Evolutionary conservation across 352 stramenopile species (phyloP).

Genomic region (Plasmopara muralis): DNA sequence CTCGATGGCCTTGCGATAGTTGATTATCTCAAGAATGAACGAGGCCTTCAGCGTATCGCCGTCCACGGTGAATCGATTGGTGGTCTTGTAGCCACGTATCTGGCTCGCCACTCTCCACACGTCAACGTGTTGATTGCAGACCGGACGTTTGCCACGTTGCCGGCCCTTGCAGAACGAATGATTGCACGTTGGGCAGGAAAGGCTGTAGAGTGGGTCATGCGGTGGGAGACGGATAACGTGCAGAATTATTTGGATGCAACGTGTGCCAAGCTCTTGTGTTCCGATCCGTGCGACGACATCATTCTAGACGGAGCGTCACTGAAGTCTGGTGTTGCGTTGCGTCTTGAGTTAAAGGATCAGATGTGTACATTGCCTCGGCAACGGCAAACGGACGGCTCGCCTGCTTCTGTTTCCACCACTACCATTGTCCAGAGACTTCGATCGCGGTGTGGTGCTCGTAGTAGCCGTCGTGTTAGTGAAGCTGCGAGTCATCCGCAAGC

Average conservation of each 20-base stretch:
- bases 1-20: conserved; percentile 68
- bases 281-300: conserved; percentile 75
- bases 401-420: conserved; percentile 3
- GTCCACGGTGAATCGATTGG: conserved; percentile 83
- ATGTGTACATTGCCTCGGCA: conserved; percentile 29
- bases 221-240: conserved; percentile 78
- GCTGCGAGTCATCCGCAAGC: conserved; percentile 41
- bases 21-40: conserved; percentile 52
- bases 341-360: conserved; percentile 50
- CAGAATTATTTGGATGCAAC: conserved; percentile 64
- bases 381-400: conserved; percentile 14
- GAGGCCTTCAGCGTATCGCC: conserved; percentile 48
- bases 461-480: conserved; percentile 42
- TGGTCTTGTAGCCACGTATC: conserved; percentile 64
- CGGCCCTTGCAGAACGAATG: conserved; percentile 70
- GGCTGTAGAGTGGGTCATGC: conserved; percentile 56
- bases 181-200: conserved; percentile 66
- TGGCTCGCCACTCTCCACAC: conserved; percentile 49
- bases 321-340: conserved; percentile 71
- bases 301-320: conserved; percentile 76
- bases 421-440: conserved; percentile 12
- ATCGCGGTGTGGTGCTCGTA: conserved; percentile 8
- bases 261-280: conserved; percentile 79
- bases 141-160: conserved; percentile 73
- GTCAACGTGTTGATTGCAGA: conserved; percentile 72